Evolutionary conservation across 768 basidiomycete species (phyloP), one percentile per base, ranked within the genome.

Genomic region (Lyophyllum decastes): DNA sequence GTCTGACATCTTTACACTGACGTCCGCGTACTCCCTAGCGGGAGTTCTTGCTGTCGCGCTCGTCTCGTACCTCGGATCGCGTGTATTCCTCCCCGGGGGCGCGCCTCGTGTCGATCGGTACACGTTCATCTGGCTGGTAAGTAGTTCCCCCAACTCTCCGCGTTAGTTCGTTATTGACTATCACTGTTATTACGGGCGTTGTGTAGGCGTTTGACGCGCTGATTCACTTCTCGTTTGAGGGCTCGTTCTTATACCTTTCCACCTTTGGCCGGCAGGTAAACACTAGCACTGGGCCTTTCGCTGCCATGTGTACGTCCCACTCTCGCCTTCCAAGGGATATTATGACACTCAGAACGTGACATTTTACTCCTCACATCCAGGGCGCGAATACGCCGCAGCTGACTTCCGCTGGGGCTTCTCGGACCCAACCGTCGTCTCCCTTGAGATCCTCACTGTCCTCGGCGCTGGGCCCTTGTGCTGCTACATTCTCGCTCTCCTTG

Each of bases 381-480:
- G 91, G 90, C 87, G 78, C 61, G 91, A 93, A 68, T 93, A 94
- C 66, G 85, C 89, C 22, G 78, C 78, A 2, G 92, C 92, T 5
- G 92, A 95, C 67, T 80, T 82, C 54, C 85, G 92, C 41, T 95
- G 93, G 93, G 92, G 90, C 14, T 67, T 79, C 44, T 76, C 91
- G 0, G 92, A 95, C 66, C 82, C 89, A 1, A 89, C 88, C 1
- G 79, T 94, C 51, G 90, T 95, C 45, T 87, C 91, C 6, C 83
- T 95, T 33, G 92, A 95, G 69, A 70, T 94, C 54, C 77, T 95
- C 60, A 95, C 92, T 6, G 92, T 94, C 11, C 78, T 94, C 33
- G 86, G 86, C 16, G 89, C 82, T 17, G 92, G 86, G 0, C 88
- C 91, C 0, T 67, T 94, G 54, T 89, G 88, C 67, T 86, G 81